A percentile compares a stretch with the other conserved stretches of the same genome.
Conservation (phyloP, 78 protist species). For the Dictyostelium discoideum region dicty_2.7 NC_007089.4:5176001-5176500, state of each 20-base stretch:
- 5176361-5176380: not conserved
- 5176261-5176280: not conserved
- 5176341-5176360: not conserved
- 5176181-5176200: no score
- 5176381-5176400: not conserved
- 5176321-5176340: not conserved
- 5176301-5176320: not conserved
- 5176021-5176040: not conserved
- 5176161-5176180: no score
- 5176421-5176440: not conserved
- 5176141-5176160: not conserved
- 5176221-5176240: not conserved
- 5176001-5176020: not conserved
- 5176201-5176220: no score
- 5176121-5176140: not conserved
- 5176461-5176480: not conserved
- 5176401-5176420: not conserved
- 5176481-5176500: constrained; percentile 2
- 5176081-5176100: not conserved
- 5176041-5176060: not conserved
- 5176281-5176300: not conserved
- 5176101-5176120: not conserved
- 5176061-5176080: not conserved
- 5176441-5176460: not conserved
- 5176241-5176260: not conserved